A percentile compares a stretch with the other conserved stretches of the same genome.
Conservation (phyloP, 2,329 filamentous ascomycete species). For the Fusarium sp. region DNA sequence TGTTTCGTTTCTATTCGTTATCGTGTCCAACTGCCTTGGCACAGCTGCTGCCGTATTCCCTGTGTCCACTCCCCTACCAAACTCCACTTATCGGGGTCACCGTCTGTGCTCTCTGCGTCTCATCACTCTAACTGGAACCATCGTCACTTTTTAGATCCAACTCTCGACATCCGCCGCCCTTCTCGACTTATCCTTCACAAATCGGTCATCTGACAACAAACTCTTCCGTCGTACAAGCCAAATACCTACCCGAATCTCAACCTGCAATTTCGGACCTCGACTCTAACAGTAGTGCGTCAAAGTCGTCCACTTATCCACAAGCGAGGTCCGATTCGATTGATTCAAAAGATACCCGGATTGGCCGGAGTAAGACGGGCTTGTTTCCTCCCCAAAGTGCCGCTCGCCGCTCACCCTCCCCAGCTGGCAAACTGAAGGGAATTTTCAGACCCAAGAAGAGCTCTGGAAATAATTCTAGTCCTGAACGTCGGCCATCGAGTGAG, state of each 20-base stretch:
- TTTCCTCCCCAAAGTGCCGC: conserved; percentile 54
- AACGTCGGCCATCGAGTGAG: conserved; percentile 35
- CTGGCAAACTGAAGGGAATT: conserved; percentile 75
- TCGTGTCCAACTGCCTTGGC: conserved; percentile 34
- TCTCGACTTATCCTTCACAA: conserved; percentile 72
- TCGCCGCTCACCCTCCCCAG: conserved; percentile 76
- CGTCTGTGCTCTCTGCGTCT: conserved; percentile 38
- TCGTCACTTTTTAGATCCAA: conserved; percentile 46
- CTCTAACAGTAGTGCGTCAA: conserved; percentile 45
- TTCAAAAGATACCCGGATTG: conserved; percentile 43
- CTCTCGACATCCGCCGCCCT: conserved; percentile 47
- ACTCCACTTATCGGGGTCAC: conserved; percentile 26
- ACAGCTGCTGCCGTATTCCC: conserved; percentile 25
- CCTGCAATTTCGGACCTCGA: conserved; percentile 40
- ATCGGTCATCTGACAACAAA: conserved; percentile 76
- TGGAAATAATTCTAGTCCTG: conserved; percentile 40
- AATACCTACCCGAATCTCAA: conserved; percentile 55
- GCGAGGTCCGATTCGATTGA: conserved; percentile 46
- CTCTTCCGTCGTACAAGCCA: conserved; percentile 74
- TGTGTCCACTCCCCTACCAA: conserved; percentile 38
- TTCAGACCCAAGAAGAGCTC: conserved; percentile 61
- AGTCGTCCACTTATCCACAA: conserved; percentile 44
- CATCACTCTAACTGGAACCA: conserved; percentile 41
- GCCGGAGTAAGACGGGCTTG: conserved; percentile 47
- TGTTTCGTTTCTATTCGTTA: conserved; percentile 14